Percentiles rank a stretch among this genome's conserved stretches.
These are phyloP conservation scores for Ceratobasidium sp. DNA, from an alignment of 1,284 basidiomycete species.

Conservation along the genomic window DNA sequence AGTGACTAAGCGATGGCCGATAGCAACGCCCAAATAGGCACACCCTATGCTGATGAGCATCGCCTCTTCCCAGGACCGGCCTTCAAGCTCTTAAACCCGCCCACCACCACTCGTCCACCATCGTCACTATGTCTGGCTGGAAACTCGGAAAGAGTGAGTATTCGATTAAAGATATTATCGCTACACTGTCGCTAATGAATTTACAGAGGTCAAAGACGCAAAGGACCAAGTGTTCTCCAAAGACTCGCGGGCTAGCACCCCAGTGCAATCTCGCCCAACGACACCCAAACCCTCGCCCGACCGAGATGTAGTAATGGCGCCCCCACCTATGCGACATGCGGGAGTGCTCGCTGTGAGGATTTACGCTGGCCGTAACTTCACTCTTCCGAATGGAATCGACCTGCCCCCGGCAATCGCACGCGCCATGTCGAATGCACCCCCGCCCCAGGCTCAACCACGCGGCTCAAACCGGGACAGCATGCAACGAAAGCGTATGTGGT, in stretches of 20 bases:
- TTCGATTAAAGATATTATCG: not conserved
- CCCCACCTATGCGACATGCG: conserved; percentile 61
- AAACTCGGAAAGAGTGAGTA: conserved; percentile 63
- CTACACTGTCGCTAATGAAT: not conserved
- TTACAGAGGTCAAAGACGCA: conserved; percentile 44
- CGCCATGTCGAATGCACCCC: conserved; percentile 71
- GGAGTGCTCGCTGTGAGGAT: conserved; percentile 90
- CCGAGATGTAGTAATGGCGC: conserved; percentile 31
- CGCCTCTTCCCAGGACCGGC: conserved; percentile 14
- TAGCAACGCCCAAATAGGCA: conserved; percentile 6
- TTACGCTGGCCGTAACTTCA: conserved; percentile 84
- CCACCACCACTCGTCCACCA: not conserved
- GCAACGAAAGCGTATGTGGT: conserved; percentile 93
- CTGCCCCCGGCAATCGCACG: conserved; percentile 89
- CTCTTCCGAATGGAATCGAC: conserved; percentile 77
- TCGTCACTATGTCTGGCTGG: conserved; percentile 58
- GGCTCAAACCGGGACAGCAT: conserved; percentile 80
- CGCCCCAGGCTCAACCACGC: conserved; percentile 63
- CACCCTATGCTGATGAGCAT: conserved; percentile 16
- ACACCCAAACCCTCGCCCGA: conserved; percentile 66
- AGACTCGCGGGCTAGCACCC: conserved; percentile 35
- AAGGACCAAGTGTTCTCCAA: conserved; percentile 40
- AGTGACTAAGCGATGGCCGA: conserved; percentile 23
- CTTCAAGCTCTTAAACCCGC: conserved; percentile 21
- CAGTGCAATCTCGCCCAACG: conserved; percentile 69